Conservation (phyloP, 2,329 filamentous ascomycete genomes). For the Gnomoniopsis sp. region DNA sequence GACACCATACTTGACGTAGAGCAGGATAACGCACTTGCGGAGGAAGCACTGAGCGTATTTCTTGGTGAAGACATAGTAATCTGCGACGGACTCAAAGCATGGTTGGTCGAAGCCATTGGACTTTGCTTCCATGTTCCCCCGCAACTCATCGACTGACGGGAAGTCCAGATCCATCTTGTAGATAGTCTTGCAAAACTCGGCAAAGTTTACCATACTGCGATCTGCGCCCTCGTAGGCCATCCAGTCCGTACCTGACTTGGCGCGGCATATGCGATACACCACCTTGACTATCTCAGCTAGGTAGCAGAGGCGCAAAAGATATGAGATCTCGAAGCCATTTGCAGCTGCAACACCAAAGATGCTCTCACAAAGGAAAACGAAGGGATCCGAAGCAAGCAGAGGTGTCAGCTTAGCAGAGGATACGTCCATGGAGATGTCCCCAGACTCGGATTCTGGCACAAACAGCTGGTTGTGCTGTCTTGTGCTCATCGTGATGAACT, state of each 20-base stretch:
- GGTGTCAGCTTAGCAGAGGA: constrained; percentile 33
- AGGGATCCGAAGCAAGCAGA: constrained; percentile 67
- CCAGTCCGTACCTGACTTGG: constrained; percentile 45
- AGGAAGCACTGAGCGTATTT: constrained; percentile 90
- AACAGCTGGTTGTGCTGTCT: constrained; percentile 76
- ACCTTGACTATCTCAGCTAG: constrained; percentile 88
- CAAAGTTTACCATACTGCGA: constrained; percentile 50
- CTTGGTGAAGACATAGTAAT: constrained; percentile 60
- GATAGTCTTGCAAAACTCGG: constrained; percentile 49
- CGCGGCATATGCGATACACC: constrained; percentile 56
- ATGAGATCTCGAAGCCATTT: constrained; percentile 69
- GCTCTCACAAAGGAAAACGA: constrained; percentile 78
- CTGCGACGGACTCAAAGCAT: constrained; percentile 49
- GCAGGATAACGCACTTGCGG: constrained; percentile 77
- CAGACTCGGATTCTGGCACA: constrained; percentile 32
- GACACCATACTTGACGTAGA: constrained; percentile 85
- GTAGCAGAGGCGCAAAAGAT: constrained; percentile 82
- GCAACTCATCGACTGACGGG: constrained; percentile 24
- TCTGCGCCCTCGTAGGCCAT: constrained; percentile 27
- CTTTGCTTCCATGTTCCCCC: constrained; percentile 31
- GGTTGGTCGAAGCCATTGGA: constrained; percentile 50
- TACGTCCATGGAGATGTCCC: neutral
- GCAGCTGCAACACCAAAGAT: constrained; percentile 67
- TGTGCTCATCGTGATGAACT: constrained; percentile 66
- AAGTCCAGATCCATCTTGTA: constrained; percentile 42